phyloP scores from a whole-genome alignment of 139 green algal species.

The Nannochloris sp. region DNA sequence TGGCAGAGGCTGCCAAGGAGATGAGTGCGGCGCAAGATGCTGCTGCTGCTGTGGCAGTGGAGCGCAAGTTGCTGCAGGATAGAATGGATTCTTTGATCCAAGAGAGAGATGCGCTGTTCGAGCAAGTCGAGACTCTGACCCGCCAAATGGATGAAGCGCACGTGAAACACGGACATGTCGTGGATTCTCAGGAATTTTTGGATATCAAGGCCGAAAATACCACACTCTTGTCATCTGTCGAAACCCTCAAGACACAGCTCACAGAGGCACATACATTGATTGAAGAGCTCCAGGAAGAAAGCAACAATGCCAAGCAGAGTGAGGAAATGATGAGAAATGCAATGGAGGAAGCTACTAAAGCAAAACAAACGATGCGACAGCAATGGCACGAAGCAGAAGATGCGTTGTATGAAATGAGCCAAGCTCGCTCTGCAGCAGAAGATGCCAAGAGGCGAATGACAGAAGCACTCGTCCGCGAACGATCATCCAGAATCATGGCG shows the following conservation, averaged over 20 bases:
- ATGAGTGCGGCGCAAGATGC: slow-evolving; percentile 7
- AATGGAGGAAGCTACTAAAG: slow-evolving; percentile 2
- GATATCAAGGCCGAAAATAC: not conserved
- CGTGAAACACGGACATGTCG: not conserved
- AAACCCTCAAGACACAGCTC: not conserved
- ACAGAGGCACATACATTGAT: not conserved
- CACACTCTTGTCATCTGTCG: not conserved
- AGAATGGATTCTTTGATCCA: slow-evolving; percentile 1
- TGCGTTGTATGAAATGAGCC: slow-evolving; percentile 9
- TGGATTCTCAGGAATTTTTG: not conserved
- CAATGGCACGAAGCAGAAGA: slow-evolving; percentile 14
- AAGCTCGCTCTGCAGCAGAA: slow-evolving; percentile 11
- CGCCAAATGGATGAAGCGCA: not conserved
- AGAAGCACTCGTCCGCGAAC: slow-evolving; percentile 15
- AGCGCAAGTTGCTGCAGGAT: slow-evolving; percentile 8
- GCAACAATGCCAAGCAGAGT: slow-evolving; percentile 1
- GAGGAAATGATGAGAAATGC: not conserved
- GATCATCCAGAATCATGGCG: slow-evolving; percentile 16
- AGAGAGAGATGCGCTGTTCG: not conserved
- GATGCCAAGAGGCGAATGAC: not conserved
- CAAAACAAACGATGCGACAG: slow-evolving; percentile 4
- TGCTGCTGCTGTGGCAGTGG: slow-evolving; percentile 1
- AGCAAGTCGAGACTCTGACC: not conserved
- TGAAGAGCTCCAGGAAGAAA: not conserved
- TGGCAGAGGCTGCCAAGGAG: slow-evolving; percentile 12